Percentiles rank a stretch among this genome's conserved stretches.
Conservation (phyloP, 2,329 filamentous ascomycete species). For the Colletotrichum echinochloae region DNA sequence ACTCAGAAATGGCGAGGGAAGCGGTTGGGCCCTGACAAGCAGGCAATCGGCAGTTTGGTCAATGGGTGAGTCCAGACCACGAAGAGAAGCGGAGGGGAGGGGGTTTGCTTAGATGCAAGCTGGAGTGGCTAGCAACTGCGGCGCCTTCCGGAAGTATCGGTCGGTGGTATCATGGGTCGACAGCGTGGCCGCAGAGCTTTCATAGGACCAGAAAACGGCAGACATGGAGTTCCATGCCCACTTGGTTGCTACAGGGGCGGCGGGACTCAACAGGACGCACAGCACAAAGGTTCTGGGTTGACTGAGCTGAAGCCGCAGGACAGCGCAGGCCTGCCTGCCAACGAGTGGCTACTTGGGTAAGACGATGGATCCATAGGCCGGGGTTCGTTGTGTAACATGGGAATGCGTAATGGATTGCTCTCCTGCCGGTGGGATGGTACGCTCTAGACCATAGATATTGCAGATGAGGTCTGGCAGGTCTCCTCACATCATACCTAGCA, state of each 20-base stretch:
- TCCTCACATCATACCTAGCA: background rate
- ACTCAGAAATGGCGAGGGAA: no score
- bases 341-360: background rate
- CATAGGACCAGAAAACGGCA: background rate
- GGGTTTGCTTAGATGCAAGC: background rate
- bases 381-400: background rate
- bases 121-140: no score
- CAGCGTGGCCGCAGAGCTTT: background rate
- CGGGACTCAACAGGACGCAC: background rate
- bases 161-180: no score
- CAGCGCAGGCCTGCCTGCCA: background rate
- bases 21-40: background rate
- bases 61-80: background rate
- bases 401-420: background rate
- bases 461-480: background rate
- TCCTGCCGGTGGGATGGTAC: background rate
- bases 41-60: background rate
- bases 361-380: background rate
- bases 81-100: background rate
- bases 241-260: no score
- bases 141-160: background rate
- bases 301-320: no score
- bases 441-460: background rate
- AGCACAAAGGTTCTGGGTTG: background rate
- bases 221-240: no score